A percentile compares a stretch with the other conserved stretches of the same genome.
Conservation (phyloP, 257 asterid species). For the Solanum chilense region DNA sequence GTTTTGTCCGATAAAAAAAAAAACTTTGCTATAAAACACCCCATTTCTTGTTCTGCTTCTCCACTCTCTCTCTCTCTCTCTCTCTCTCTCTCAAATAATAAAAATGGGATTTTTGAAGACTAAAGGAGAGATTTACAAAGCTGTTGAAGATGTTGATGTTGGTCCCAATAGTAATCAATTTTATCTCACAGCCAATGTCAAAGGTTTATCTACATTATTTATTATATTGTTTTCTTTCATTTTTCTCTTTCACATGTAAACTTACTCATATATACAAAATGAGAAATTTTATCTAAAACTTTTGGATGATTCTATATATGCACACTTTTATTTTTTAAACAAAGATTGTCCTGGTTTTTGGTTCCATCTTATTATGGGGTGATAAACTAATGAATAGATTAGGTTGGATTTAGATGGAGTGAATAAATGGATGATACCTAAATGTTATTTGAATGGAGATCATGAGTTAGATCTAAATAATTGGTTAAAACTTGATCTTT, state of each 20-base stretch:
- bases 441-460: not conserved
- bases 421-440: not conserved
- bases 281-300: not conserved
- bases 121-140: constrained; percentile 50
- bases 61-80: not conserved
- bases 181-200: constrained; percentile 64
- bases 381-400: not conserved
- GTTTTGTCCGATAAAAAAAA: not conserved
- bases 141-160: constrained; percentile 53
- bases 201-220: constrained; percentile 27
- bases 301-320: not conserved
- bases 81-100: not conserved
- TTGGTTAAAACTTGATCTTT: not conserved
- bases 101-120: constrained; percentile 43
- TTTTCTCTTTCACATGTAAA: not conserved
- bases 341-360: not conserved
- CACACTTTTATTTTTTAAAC: not conserved
- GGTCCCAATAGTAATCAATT: constrained; percentile 49
- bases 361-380: not conserved
- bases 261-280: not conserved
- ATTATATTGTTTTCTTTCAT: not conserved
- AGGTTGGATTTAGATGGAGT: not conserved
- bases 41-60: not conserved
- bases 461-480: not conserved
- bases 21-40: not conserved